Conservation (phyloP, 148 eudicot genomes). For the Tetragonia tetragonoides region DNA sequence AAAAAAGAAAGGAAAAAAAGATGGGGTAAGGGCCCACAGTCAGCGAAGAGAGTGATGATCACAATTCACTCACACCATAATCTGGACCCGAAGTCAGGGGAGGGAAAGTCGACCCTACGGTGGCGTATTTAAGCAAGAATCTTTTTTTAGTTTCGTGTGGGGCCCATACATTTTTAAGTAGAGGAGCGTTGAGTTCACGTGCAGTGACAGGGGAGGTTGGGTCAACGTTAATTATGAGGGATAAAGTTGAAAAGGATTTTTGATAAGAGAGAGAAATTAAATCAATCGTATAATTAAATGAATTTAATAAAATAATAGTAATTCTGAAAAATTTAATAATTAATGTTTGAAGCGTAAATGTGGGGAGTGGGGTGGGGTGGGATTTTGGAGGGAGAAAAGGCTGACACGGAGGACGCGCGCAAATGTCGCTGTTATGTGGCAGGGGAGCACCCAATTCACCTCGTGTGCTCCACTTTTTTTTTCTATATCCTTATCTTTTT, state of each 20-base stretch:
- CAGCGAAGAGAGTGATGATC: not conserved
- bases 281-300: not conserved
- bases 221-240: constrained; percentile 18
- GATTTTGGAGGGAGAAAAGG: not conserved
- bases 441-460: constrained; percentile 14
- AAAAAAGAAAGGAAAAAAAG: not conserved
- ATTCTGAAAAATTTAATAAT: not conserved
- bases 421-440: constrained; percentile 30
- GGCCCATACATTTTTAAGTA: not conserved
- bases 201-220: not conserved
- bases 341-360: not conserved
- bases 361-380: not conserved
- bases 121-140: not conserved
- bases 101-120: not conserved
- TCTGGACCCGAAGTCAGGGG: not conserved
- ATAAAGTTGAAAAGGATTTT: not conserved
- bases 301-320: too few species aligned
- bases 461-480: constrained; percentile 10
- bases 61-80: too few species aligned
- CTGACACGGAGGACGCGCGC: constrained; percentile 26
- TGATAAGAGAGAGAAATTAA: too few species aligned
- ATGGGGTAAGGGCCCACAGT: not conserved
- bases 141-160: not conserved
- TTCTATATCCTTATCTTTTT: not conserved
- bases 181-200: constrained; percentile 16